Conservation (phyloP, 164 flowering plant species). For the Vitis cinerea region DNA sequence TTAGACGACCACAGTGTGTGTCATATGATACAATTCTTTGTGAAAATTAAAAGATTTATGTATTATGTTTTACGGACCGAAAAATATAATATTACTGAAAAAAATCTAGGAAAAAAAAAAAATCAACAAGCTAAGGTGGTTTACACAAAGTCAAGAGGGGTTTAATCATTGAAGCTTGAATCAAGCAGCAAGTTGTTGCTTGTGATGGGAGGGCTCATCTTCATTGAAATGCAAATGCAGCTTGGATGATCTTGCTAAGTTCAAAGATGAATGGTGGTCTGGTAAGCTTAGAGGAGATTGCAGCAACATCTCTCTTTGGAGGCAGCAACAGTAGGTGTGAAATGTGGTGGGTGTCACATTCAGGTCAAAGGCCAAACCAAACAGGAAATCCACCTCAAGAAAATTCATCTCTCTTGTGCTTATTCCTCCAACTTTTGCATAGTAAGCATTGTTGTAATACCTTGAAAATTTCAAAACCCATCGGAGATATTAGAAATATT, state of each 20-base stretch:
- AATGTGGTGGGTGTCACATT: conserved; percentile 87
- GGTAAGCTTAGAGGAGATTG: conserved; percentile 30
- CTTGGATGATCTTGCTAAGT: conserved; percentile 38
- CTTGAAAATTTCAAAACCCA: conserved; percentile 39
- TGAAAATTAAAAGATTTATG: too few relatives aligned
- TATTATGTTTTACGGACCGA: too few relatives aligned
- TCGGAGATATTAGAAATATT: neutral
- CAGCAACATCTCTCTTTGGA: conserved; percentile 58
- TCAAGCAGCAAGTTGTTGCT: conserved; percentile 71
- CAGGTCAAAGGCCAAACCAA: conserved; percentile 79
- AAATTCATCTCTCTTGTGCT: conserved; percentile 83
- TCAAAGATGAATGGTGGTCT: conserved; percentile 16
- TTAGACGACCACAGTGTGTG: too few relatives aligned
- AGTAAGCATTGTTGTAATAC: conserved; percentile 93
- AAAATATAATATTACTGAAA: neutral
- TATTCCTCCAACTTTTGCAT: conserved; percentile 95
- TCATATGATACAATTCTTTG: too few relatives aligned
- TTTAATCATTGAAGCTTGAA: neutral
- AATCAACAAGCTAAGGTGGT: neutral
- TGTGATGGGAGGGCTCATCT: conserved; percentile 61
- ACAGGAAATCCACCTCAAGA: conserved; percentile 86
- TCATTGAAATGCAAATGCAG: conserved; percentile 55
- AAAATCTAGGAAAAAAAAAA: neutral
- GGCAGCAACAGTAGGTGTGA: conserved; percentile 65
- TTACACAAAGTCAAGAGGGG: too few relatives aligned